Conservation (phyloP, 352 stramenopile species). For the Sclerospora graminicola region DNA sequence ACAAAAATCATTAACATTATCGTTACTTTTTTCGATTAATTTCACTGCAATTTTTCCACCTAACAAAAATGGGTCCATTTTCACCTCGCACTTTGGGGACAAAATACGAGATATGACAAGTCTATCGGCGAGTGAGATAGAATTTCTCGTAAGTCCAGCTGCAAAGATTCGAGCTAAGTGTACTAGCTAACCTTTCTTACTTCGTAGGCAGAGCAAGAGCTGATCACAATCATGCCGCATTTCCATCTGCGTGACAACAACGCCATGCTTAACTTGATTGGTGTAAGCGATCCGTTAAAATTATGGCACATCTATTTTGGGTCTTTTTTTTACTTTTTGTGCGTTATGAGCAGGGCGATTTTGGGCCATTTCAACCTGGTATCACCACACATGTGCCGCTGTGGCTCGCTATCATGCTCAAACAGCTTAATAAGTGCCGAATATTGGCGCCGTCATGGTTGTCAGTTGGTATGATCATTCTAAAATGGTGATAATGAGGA, state of each 20-base stretch:
- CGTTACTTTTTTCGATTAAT: no score
- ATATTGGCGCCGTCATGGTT: slow-evolving; percentile 78
- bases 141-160: slow-evolving; percentile 52
- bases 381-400: slow-evolving; percentile 77
- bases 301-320: slow-evolving; percentile 1
- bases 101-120: slow-evolving; percentile 15
- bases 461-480: slow-evolving; percentile 38
- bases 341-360: slow-evolving; percentile 45
- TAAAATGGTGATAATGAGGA: slow-evolving; percentile 4
- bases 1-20: background rate
- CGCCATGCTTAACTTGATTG: slow-evolving; percentile 72
- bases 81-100: background rate
- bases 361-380: slow-evolving; percentile 81
- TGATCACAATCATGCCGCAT: slow-evolving; percentile 79
- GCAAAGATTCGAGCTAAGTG: no score
- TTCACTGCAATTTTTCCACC: no score
- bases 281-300: slow-evolving; percentile 25
- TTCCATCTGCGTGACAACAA: slow-evolving; percentile 76
- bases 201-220: slow-evolving; percentile 72
- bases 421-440: slow-evolving; percentile 82
- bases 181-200: background rate
- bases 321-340: slow-evolving; percentile 2
- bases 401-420: slow-evolving; percentile 86
- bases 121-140: slow-evolving; percentile 53
- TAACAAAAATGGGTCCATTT: background rate